Percentiles rank a stretch among this genome's conserved stretches.
Conservation (phyloP, 2,329 filamentous ascomycete species). For the Tympanopsis confertula region DNA sequence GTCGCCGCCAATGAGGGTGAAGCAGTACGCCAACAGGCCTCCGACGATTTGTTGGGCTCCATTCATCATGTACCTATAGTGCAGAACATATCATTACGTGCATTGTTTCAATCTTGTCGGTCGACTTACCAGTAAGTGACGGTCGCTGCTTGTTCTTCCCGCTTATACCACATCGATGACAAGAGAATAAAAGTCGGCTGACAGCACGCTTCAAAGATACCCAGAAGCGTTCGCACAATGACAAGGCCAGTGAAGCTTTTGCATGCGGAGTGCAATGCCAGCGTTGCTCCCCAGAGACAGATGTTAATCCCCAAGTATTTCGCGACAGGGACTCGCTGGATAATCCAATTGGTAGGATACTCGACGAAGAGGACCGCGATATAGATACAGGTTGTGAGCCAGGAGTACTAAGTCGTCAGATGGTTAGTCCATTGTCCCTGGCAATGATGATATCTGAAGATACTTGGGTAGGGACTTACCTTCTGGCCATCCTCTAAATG, state of each 20-base stretch:
- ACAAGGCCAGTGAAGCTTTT: conserved; percentile 35
- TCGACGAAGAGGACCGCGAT: conserved; percentile 60
- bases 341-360: conserved; percentile 58
- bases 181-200: conserved; percentile 53
- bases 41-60: conserved; percentile 63
- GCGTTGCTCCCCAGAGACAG: conserved; percentile 34
- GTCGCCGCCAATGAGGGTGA: conserved; percentile 33
- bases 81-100: conserved; percentile 8
- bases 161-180: conserved; percentile 60
- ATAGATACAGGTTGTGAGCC: conserved; percentile 67
- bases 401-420: conserved; percentile 40
- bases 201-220: conserved; percentile 44
- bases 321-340: conserved; percentile 53
- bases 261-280: conserved; percentile 35
- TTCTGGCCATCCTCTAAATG: conserved; percentile 4
- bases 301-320: conserved; percentile 50
- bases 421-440: conserved; percentile 3
- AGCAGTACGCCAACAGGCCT: conserved; percentile 57
- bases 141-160: conserved; percentile 53
- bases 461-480: conserved; percentile 19
- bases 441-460: conserved; percentile 21
- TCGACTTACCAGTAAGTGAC: conserved; percentile 53
- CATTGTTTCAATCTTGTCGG: neutral
- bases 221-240: conserved; percentile 36
- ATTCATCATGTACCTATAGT: conserved; percentile 57